Evolutionary conservation across 1,284 basidiomycete genomes (phyloP), one percentile per base, ranked within the genome.

Genomic region (Apiotrichum veenhuisii): DNA sequence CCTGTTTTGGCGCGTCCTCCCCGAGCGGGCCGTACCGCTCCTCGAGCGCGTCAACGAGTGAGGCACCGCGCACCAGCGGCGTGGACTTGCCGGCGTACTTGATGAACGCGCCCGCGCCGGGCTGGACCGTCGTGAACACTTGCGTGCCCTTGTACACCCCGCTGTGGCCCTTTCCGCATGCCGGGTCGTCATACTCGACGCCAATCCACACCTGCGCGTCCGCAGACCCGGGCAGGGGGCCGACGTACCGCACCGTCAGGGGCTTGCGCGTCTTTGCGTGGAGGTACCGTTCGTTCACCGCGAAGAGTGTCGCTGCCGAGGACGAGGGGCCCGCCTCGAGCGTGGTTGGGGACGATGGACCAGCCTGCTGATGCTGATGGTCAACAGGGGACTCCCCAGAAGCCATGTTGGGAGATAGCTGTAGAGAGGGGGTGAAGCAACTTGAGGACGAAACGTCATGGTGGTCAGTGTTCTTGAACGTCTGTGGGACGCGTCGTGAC

Each of bases 121-220:
- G 41, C 30, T 72, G 59, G 5, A 63, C 51, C 2, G 63, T 62
- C 12, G 55, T 71, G 72, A 98, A 98, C 75, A 96, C 94, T 36
- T 80, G 81, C 54, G 80, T 83, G 36, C 85, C 88, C 63, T 89
- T 85, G 72, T 88, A 89, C 55, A 80, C 73, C 14, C 95, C 95
- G 64, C 87, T 84, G 72, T 98, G 93, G 17, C 64, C 64, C 75
- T 89, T 95, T 26, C 94, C 94, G 52, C 89, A 82, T 1, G 72
- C 59, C 7, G 86, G 81, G 68, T 92, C 86, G 69, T 98, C 95
- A 90, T 94, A 98, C 78, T 98, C 94, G 50, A 98, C 83, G 15
- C 95, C 95, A 5, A 94, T 82, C 94, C 95, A 98, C 17, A 77
- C 54, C 12, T 55, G 46, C 14, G 15, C 25, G 18, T 37, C 41